Evolutionary conservation across 192 early-diverging fungal species (phyloP), one percentile per base, ranked within the genome.

Genomic region (Thamnidium elegans): DNA sequence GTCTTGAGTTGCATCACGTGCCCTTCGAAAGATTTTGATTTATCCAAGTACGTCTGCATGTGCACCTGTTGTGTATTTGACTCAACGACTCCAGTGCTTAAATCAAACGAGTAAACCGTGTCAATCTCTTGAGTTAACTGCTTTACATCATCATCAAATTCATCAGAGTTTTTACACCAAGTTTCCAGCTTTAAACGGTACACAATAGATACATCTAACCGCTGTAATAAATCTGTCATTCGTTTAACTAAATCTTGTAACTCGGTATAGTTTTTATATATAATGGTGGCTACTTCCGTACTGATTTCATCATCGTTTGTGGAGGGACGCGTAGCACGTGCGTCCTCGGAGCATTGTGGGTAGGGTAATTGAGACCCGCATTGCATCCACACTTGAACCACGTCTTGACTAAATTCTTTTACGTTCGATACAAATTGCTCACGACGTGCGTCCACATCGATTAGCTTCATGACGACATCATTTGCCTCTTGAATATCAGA

Each of bases 311-410:
- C 70, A 55, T 67, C 65, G 8, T 20, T 17, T 8, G 55, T 58
- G 7, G 62, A 51, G 9, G 55, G 55, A 9, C 58, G 43, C 31
- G 46, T 72, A n/a, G 64, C 52, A 31, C 65, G 23, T n/a, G 64
- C 70, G 47, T 55, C 65, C 32, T 66, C 58, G 30, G 45, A 26
- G 46, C 70, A 66, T 31, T 34, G 6, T 30, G 70, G 70, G 34
- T 67, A 72, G 8, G 63, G 65, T 26, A 72, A n/a, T 13, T 23
- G 30, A 1, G 55, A 58, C 10, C 64, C 65, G 13, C 10, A 23
- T 13, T 65, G 26, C 19, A 23, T 30, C 70, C 70, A 72, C 14
- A 66, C 20, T 48, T 45, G 39, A 19, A 56, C 15, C 3, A 69
- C 47, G 21, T 55, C 32, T 36, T 62, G 30, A 13, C 31, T 32